These are phyloP conservation scores for Asterophora parasitica DNA, from an alignment of 768 basidiomycete species.

Conservation along the genomic window DNA sequence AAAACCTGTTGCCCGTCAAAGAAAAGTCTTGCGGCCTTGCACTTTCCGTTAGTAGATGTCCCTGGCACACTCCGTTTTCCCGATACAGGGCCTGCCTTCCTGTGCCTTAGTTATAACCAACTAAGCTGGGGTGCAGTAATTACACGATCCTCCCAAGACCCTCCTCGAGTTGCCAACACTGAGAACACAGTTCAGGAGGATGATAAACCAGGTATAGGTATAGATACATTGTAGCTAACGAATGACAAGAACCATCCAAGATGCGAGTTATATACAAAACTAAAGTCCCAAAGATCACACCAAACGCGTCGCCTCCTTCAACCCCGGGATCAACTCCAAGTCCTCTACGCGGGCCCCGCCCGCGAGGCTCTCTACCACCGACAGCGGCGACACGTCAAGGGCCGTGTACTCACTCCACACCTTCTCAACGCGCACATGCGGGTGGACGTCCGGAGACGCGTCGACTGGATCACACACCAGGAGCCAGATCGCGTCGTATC, in stretches of 20 bases:
- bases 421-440: slow-evolving; percentile 57
- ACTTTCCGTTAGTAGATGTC: too few species aligned
- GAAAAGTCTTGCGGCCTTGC: too few species aligned
- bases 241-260: neutral
- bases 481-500: slow-evolving; percentile 96
- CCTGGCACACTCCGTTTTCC: too few species aligned
- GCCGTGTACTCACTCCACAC: slow-evolving; percentile 63
- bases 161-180: too few species aligned
- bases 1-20: too few species aligned
- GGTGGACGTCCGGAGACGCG: slow-evolving; percentile 40
- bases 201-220: neutral
- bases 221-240: neutral
- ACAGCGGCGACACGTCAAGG: slow-evolving; percentile 66
- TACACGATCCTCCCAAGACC: too few species aligned
- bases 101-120: too few species aligned
- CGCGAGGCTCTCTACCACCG: slow-evolving; percentile 62
- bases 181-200: too few species aligned
- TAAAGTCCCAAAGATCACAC: neutral
- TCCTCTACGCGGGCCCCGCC: slow-evolving; percentile 63
- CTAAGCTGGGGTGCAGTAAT: too few species aligned
- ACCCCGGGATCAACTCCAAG: slow-evolving; percentile 50
- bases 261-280: neutral
- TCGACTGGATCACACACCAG: slow-evolving; percentile 65
- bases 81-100: too few species aligned
- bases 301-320: slow-evolving; percentile 31